Percentiles rank a stretch among this genome's conserved stretches.
Evolutionary conservation across 805 yeast species (phyloP).

Genomic region (Huiozyma naganishii): DNA sequence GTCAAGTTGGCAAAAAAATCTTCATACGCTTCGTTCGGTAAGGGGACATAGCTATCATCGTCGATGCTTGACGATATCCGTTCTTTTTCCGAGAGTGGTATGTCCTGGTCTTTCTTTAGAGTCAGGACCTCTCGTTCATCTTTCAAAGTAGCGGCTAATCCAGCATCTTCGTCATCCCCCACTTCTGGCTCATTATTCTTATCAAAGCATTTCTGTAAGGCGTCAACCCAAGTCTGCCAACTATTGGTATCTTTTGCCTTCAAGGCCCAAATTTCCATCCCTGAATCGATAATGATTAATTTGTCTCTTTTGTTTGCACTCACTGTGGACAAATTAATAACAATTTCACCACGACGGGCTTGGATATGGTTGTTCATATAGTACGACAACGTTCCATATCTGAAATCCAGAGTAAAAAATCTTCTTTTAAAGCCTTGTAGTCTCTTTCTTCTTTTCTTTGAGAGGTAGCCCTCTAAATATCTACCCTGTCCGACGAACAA

Average conservation of each 20-base stretch:
- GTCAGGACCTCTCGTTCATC: not conserved
- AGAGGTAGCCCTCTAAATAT: conserved; percentile 63
- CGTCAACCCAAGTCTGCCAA: conserved; percentile 75
- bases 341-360: conserved; percentile 80
- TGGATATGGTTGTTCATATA: conserved; percentile 60
- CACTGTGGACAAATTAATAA: conserved; percentile 69
- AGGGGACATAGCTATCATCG: conserved; percentile 5
- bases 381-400: conserved; percentile 75
- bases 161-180: not conserved
- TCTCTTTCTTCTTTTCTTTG: conserved; percentile 74
- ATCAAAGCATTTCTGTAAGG: conserved; percentile 42
- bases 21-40: conserved; percentile 14
- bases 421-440: conserved; percentile 80
- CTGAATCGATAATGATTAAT: conserved; percentile 80
- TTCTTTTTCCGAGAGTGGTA: not conserved
- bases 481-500: conserved; percentile 40
- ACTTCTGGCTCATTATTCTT: conserved; percentile 3
- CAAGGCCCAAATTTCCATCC: conserved; percentile 87
- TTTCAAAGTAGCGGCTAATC: not conserved
- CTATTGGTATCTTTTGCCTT: conserved; percentile 56
- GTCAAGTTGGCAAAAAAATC: conserved; percentile 13
- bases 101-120: not conserved
- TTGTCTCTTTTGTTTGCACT: conserved; percentile 60
- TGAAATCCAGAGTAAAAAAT: conserved; percentile 72
- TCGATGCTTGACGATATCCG: not conserved